Evolutionary conservation across 371 early-diverging fungal genomes (phyloP), one percentile per base, ranked within the genome.

Genomic region (Mucor racemosus): DNA sequence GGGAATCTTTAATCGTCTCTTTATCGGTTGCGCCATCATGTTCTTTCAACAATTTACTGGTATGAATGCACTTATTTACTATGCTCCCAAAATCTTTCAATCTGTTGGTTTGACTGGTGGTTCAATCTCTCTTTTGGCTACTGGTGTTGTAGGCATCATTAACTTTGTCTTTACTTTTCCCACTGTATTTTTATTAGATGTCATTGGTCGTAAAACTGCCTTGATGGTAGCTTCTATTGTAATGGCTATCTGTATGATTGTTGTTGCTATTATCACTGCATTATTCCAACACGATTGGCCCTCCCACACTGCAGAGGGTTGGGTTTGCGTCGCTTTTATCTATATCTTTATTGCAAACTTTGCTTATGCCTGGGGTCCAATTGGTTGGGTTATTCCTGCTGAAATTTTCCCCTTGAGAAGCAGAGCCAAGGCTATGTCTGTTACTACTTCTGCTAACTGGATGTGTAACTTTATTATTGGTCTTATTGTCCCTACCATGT

Each of bases 371-470:
- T 76, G 77, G 77, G 77, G 77, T 50, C 94, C 94, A 17, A 83
- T 91, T 59, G 92, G 90, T 40, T 97, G 97, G 97, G 91, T 93
- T 66, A 91, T 93, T 79, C 94, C 94, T 56, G 86, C 94, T 31
- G 97, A 96, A 73, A 92, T 93, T 64, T 92, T 87, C 80, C 92
- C 94, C 7, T 78, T 88, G 55, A 84, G 89, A 46, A 72, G 86
- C 58, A 88, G 91, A 62, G 87, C 92, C 67, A 95, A 94, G 80
- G 96, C 89, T 44, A 90, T 92, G 73, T 92, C 91, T 58, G 69
- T 94, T 19, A 89, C 93, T 41, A 95, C 96, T n/a, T 88, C 94
- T 15, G 81, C 93, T 71, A 96, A 97, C 86, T 97, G 95, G 95
- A 79, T 87, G 67, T 86, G 82, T 78, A 95, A 93, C 82, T 90